Conservation (phyloP, 2,329 filamentous ascomycete genomes). For the Colletotrichum salicis region DNA sequence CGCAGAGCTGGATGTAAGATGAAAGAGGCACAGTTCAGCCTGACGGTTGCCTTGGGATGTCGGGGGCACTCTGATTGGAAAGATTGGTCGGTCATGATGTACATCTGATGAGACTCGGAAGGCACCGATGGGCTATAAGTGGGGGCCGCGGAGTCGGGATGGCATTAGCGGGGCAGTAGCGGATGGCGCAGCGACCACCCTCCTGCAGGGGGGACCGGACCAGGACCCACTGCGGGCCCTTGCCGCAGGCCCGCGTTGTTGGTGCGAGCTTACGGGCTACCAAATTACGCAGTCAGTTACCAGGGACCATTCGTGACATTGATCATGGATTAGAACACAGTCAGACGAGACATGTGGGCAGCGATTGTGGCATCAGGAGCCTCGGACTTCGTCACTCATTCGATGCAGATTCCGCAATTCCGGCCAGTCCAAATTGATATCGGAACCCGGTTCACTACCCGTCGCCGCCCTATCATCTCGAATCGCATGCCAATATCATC, state of each 20-base stretch:
- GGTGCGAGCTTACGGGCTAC: neutral
- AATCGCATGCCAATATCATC: neutral
- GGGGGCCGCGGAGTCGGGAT: neutral
- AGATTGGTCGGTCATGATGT: neutral
- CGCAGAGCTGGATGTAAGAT: neutral
- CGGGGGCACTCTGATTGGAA: neutral
- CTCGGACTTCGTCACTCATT: slow-evolving; percentile 4
- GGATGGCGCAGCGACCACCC: slow-evolving; percentile 23
- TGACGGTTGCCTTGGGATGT: slow-evolving; percentile 6
- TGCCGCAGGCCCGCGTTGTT: slow-evolving; percentile 8
- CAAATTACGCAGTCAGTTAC: neutral
- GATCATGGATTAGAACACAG: neutral
- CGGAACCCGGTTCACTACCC: neutral
- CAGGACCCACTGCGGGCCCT: slow-evolving; percentile 15
- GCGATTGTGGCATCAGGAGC: neutral
- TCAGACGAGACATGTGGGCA: neutral
- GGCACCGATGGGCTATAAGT: neutral
- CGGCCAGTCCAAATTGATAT: neutral
- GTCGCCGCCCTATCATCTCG: neutral
- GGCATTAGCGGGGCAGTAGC: slow-evolving; percentile 18
- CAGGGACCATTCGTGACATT: neutral
- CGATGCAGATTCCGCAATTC: neutral
- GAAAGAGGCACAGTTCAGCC: neutral
- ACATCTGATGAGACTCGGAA: neutral
- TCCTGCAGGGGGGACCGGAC: slow-evolving; percentile 10